Evolutionary conservation across 805 yeast genomes (phyloP).

Genomic region (Lachancea fermentati): DNA sequence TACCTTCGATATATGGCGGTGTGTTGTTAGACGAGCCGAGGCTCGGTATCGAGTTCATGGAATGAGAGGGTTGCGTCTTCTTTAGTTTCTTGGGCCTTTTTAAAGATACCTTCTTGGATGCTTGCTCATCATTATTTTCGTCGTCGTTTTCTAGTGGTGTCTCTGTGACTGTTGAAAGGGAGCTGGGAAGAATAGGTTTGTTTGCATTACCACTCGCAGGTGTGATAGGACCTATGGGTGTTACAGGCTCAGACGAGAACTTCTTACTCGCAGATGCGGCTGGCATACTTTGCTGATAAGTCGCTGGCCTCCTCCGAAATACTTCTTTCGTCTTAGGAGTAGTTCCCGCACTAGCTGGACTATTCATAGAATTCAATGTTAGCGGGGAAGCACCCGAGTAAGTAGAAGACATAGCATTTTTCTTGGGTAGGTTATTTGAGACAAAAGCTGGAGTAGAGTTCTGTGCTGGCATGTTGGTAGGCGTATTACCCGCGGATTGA

Average conservation of each 20-base stretch:
- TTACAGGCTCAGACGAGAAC: slow-evolving; percentile 10
- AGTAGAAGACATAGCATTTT: slow-evolving; percentile 4
- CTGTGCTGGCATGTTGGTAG: slow-evolving; percentile 15
- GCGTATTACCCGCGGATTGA: slow-evolving; percentile 14
- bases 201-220: slow-evolving; percentile 7
- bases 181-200: slow-evolving; percentile 13
- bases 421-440: slow-evolving; percentile 1
- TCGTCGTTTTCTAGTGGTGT: slow-evolving; percentile 8
- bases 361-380: slow-evolving; percentile 3
- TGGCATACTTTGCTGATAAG: slow-evolving; percentile 3
- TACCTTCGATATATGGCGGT: slow-evolving; percentile 1
- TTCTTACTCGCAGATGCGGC: slow-evolving; percentile 6
- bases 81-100: slow-evolving; percentile 7
- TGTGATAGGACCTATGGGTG: slow-evolving; percentile 12
- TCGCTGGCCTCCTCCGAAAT: slow-evolving; percentile 7
- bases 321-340: slow-evolving; percentile 1
- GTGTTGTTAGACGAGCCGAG: not conserved
- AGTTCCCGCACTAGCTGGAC: slow-evolving; percentile 6
- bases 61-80: slow-evolving; percentile 3
- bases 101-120: slow-evolving; percentile 8
- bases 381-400: slow-evolving; percentile 11
- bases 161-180: slow-evolving; percentile 17
- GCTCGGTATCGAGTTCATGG: not conserved
- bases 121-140: slow-evolving; percentile 9
- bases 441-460: slow-evolving; percentile 8